Evolutionary conservation across 176 grass and related monocot genomes (phyloP).

Genomic region (Lolium rigidum): DNA sequence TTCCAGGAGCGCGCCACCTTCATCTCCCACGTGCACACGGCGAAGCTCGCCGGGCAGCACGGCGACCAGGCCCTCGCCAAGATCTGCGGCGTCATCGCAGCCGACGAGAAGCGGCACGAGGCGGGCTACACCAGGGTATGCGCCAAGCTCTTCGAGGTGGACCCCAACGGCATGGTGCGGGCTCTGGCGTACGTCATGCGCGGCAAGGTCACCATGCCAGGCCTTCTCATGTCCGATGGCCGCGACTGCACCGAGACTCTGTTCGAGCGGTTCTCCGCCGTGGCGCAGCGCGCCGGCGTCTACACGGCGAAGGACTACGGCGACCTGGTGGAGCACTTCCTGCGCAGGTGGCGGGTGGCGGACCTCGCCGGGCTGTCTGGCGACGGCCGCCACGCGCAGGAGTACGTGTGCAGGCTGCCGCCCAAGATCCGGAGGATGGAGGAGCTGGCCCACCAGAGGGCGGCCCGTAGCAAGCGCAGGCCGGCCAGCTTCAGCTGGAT

Average conservation of each 20-base stretch:
- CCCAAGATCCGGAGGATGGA: too few relatives aligned
- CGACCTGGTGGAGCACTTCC: too few relatives aligned
- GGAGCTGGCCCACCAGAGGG: background rate
- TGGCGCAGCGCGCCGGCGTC: too few relatives aligned
- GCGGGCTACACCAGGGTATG: background rate
- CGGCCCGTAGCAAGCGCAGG: background rate
- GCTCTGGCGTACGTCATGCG: conserved; percentile 3
- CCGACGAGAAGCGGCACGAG: conserved; percentile 24
- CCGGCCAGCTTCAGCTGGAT: conserved; percentile 15
- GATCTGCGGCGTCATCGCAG: conserved; percentile 14
- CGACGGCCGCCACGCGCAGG: too few relatives aligned
- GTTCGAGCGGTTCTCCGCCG: too few relatives aligned
- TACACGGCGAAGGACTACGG: too few relatives aligned
- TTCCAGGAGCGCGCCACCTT: conserved; percentile 21
- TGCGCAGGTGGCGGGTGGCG: too few relatives aligned
- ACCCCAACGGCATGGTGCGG: conserved; percentile 15
- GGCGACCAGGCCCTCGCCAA: conserved; percentile 8
- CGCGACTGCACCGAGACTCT: background rate
- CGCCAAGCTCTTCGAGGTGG: conserved; percentile 11
- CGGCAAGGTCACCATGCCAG: conserved; percentile 23
- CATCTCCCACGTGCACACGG: conserved; percentile 3
- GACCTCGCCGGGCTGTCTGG: too few relatives aligned
- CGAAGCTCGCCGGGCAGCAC: conserved; percentile 15
- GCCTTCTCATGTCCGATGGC: conserved; percentile 15
- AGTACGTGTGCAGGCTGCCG: too few relatives aligned